phyloP scores from a whole-genome alignment of 2,329 filamentous ascomycete species.

The Scleromitrula shiraiana region DNA sequence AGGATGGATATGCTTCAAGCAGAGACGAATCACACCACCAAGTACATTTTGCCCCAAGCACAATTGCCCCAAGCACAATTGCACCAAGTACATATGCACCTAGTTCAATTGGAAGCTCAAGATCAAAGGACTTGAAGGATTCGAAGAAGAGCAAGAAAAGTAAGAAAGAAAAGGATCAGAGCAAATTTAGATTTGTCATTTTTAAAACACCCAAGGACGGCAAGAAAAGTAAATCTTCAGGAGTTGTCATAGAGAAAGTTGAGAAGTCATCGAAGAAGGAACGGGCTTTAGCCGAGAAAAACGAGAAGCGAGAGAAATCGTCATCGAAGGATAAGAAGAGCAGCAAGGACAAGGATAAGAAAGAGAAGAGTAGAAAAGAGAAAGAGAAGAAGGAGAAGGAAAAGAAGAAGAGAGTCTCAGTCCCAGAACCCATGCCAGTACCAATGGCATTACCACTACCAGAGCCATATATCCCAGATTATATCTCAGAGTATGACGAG shows the following conservation, averaged over 20 bases:
- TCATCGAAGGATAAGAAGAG: conserved; percentile 1
- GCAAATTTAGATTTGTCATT: background rate
- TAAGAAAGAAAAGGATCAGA: background rate
- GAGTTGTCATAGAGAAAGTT: conserved; percentile 9
- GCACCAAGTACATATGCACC: background rate
- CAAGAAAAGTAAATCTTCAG: conserved; percentile 13
- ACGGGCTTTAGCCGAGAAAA: conserved; percentile 10
- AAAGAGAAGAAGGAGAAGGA: conserved; percentile 9
- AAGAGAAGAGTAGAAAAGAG: conserved; percentile 13
- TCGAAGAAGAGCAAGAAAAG: conserved; percentile 4
- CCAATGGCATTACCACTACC: background rate
- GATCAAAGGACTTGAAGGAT: conserved; percentile 1
- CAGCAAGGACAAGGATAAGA: conserved; percentile 8
- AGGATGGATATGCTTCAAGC: background rate
- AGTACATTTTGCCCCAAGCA: conserved; percentile 16
- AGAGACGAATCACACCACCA: conserved; percentile 1
- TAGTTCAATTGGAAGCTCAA: background rate
- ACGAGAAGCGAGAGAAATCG: conserved; percentile 2
- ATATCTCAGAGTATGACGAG: background rate
- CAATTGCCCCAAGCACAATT: conserved; percentile 4
- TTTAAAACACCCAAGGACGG: conserved; percentile 4
- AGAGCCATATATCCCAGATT: background rate
- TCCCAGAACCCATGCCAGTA: background rate
- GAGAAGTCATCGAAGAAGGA: conserved; percentile 13
- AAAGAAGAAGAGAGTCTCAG: background rate